phyloP scores from a whole-genome alignment of 768 basidiomycete genomes.

The Collybia mongolica region DNA sequence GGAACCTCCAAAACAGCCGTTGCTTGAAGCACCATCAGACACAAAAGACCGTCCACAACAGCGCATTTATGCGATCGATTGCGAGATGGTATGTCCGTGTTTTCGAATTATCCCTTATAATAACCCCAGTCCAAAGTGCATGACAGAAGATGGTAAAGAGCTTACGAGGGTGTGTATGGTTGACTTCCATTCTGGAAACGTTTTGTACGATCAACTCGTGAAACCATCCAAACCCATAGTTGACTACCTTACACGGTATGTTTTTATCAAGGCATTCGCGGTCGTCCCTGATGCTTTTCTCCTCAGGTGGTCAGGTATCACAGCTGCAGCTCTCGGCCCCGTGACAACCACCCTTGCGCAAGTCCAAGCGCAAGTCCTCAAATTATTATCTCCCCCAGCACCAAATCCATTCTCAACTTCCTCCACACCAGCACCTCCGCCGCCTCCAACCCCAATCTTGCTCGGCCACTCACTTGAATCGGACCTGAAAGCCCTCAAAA shows the following conservation, averaged over 20 bases:
- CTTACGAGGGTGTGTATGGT: conserved; percentile 84
- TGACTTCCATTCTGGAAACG: conserved; percentile 67
- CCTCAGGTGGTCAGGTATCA: conserved; percentile 90
- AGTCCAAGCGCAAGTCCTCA: conserved; percentile 71
- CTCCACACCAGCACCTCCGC: conserved; percentile 19
- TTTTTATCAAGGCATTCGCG: not conserved
- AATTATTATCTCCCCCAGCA: conserved; percentile 52
- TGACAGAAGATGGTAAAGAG: conserved; percentile 88
- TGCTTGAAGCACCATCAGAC: conserved; percentile 22
- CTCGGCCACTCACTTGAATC: conserved; percentile 96
- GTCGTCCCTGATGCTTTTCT: not conserved
- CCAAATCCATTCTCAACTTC: conserved; percentile 43
- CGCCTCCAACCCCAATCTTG: conserved; percentile 69
- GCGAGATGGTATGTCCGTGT: conserved; percentile 81
- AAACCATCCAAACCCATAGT: conserved; percentile 81
- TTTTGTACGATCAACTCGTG: conserved; percentile 87
- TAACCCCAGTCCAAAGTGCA: conserved; percentile 50
- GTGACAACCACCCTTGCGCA: conserved; percentile 79
- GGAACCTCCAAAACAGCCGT: conserved; percentile 29
- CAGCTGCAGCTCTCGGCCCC: conserved; percentile 60
- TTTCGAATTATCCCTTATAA: not conserved
- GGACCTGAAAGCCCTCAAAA: conserved; percentile 84
- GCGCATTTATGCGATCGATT: conserved; percentile 84
- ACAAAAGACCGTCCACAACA: conserved; percentile 30
- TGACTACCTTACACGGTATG: conserved; percentile 91